Conservation (phyloP, 2,329 filamentous ascomycete species). For the Cladosporium sp. region DNA sequence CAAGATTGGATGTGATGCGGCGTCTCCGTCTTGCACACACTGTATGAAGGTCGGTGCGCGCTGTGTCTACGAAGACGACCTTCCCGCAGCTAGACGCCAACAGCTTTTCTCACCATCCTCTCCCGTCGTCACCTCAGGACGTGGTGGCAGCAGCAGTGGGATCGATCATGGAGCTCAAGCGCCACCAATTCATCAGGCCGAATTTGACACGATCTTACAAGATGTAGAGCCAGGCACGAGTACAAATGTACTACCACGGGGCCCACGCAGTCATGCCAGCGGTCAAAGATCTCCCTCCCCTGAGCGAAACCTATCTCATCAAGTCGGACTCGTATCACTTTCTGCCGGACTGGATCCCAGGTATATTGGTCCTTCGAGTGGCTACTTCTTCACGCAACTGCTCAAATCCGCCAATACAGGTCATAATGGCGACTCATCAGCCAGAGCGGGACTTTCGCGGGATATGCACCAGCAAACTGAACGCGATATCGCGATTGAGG, state of each 20-base stretch:
- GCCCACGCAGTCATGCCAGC: not conserved
- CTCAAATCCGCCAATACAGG: not conserved
- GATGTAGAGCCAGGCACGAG: too few species aligned
- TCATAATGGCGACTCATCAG: not conserved
- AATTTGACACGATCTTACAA: too few species aligned
- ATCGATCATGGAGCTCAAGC: too few species aligned
- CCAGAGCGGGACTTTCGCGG: not conserved
- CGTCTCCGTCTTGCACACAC: not conserved
- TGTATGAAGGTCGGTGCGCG: not conserved
- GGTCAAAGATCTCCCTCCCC: not conserved
- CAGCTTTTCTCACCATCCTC: not conserved
- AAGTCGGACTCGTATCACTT: not conserved
- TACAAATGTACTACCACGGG: too few species aligned
- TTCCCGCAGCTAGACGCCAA: not conserved
- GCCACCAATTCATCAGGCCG: too few species aligned
- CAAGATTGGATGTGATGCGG: not conserved
- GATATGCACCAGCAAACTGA: not conserved
- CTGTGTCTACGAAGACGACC: not conserved
- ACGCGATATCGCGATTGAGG: not conserved
- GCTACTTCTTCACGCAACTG: not conserved
- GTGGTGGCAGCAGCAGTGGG: too few species aligned
- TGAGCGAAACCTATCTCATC: not conserved
- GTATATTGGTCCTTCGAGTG: not conserved
- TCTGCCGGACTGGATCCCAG: not conserved
- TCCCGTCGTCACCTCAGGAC: not conserved